A percentile compares a stretch with the other conserved stretches of the same genome.
phyloP scores from a whole-genome alignment of 805 yeast genomes.

The Kodamaea kakaduensis region DNA sequence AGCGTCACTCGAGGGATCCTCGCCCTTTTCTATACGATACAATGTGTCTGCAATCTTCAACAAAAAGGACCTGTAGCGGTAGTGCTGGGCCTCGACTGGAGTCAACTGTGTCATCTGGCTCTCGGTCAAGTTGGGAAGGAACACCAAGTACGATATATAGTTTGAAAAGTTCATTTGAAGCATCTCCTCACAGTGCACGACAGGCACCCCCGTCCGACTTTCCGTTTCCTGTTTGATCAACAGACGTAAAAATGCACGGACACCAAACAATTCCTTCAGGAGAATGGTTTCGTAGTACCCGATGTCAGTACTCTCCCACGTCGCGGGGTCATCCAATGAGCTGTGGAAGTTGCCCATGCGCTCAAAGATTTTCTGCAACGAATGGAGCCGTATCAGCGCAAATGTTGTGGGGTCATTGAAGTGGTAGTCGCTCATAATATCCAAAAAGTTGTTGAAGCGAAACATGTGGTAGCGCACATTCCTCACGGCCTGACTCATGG shows the following conservation, averaged over 20 bases:
- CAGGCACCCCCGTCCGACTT: conserved; percentile 4
- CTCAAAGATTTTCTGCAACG: conserved; percentile 25
- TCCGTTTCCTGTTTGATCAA: conserved; percentile 17
- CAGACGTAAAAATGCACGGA: conserved; percentile 25
- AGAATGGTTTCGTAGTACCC: conserved; percentile 28
- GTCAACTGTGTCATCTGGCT: conserved; percentile 13
- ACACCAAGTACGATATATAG: conserved; percentile 32
- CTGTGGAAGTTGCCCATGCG: conserved; percentile 14
- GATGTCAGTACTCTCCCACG: conserved; percentile 16
- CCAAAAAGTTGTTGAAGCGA: conserved; percentile 31
- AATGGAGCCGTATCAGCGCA: conserved; percentile 31
- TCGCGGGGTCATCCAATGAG: conserved; percentile 5
- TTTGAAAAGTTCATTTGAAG: conserved; percentile 36
- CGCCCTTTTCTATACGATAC: conserved; percentile 25
- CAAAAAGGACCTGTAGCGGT: conserved; percentile 26
- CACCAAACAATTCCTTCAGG: conserved; percentile 25
- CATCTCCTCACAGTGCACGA: conserved; percentile 30
- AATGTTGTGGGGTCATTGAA: conserved; percentile 36
- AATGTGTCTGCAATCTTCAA: conserved; percentile 24
- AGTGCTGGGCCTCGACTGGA: conserved; percentile 24
- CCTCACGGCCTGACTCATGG: conserved; percentile 18
- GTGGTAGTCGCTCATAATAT: conserved; percentile 28
- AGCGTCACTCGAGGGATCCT: conserved; percentile 21
- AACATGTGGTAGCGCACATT: conserved; percentile 28
- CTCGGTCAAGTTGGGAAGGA: conserved; percentile 22